These are phyloP conservation scores for Trichoderma sp. DNA, from an alignment of 2,329 filamentous ascomycete genomes.

Conservation along the genomic window DNA sequence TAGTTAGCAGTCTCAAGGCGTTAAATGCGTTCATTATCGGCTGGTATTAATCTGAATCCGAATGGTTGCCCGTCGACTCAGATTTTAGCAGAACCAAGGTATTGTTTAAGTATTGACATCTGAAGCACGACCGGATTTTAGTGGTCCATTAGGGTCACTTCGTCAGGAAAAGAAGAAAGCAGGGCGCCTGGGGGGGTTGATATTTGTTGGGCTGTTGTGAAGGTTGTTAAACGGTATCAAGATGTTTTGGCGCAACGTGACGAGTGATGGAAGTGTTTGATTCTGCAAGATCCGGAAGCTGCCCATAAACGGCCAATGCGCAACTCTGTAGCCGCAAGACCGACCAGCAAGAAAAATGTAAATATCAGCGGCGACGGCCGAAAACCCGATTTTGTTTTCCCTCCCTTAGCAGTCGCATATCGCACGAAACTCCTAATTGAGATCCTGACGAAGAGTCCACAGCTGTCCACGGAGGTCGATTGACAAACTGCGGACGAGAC, in stretches of 20 bases:
- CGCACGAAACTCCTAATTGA: conserved; percentile 38
- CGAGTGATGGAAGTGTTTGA: conserved; percentile 41
- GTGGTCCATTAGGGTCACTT: conserved; percentile 35
- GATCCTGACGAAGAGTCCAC: conserved; percentile 32
- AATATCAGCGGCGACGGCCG: conserved; percentile 36
- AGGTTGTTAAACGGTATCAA: conserved; percentile 38
- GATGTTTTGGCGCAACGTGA: conserved; percentile 38
- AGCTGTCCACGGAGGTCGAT: conserved; percentile 32
- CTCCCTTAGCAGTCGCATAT: conserved; percentile 39
- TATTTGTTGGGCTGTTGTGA: conserved; percentile 34
- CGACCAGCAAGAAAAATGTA: conserved; percentile 36
- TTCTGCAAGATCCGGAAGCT: conserved; percentile 41
- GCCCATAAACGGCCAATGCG: conserved; percentile 39
- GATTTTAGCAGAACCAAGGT: conserved; percentile 19
- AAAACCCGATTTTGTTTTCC: conserved; percentile 36
- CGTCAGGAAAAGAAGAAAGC: conserved; percentile 26
- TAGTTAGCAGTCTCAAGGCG: conserved; percentile 31
- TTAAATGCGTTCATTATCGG: conserved; percentile 20
- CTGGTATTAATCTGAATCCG: conserved; percentile 25
- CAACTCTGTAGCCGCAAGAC: conserved; percentile 39
- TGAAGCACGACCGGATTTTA: conserved; percentile 32
- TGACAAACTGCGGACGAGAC: conserved; percentile 29
- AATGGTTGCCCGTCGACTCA: conserved; percentile 30
- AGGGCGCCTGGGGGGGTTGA: conserved; percentile 32
- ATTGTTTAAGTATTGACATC: conserved; percentile 27